These are phyloP conservation scores for Blastomyces percursus DNA, from an alignment of 2,329 filamentous ascomycete species.

Conservation along the genomic window DNA sequence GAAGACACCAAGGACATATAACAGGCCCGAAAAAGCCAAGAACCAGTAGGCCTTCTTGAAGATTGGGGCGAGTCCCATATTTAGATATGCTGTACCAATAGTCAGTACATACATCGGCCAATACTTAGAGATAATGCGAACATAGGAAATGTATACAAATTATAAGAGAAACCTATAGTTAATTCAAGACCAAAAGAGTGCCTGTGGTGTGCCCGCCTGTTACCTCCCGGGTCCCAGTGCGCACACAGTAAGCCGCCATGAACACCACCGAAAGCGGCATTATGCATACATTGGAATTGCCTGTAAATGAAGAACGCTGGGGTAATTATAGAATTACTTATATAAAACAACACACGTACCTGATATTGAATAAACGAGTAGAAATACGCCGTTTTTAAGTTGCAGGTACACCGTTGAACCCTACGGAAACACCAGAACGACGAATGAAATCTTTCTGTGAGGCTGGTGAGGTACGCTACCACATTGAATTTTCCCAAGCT, in stretches of 20 bases:
- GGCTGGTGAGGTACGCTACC: not conserved
- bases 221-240: not conserved
- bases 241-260: not conserved
- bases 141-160: not conserved
- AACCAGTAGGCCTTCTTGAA: slow-evolving; percentile 46
- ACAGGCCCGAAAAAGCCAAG: slow-evolving; percentile 47
- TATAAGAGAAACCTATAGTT: not conserved
- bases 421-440: not conserved
- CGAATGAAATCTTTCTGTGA: not conserved
- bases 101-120: not conserved
- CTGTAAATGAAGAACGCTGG: not conserved
- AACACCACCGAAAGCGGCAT: not conserved
- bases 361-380: not conserved
- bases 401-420: too few species aligned
- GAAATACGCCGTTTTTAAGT: not conserved
- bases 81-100: not conserved
- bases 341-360: not conserved
- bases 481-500: not conserved
- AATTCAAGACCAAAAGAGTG: not conserved
- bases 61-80: slow-evolving; percentile 33
- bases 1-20: slow-evolving; percentile 58
- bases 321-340: not conserved
- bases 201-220: not conserved
- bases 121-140: not conserved
- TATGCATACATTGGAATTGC: not conserved